Evolutionary conservation across 2,329 filamentous ascomycete species (phyloP).

Genomic region (Apiospora phragmitis): DNA sequence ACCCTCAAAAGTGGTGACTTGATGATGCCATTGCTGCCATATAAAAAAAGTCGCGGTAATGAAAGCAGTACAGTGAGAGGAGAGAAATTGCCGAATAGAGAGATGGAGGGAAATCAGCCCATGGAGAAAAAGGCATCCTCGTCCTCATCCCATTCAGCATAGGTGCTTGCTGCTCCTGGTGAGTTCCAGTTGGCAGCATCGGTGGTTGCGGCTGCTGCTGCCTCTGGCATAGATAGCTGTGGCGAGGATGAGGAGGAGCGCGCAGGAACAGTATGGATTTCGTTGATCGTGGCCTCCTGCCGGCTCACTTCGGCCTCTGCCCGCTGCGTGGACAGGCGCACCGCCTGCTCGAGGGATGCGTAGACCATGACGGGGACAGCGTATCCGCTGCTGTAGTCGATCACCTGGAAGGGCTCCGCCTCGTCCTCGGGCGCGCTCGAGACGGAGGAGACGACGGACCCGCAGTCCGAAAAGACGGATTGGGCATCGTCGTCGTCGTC

Average conservation of each 20-base stretch:
- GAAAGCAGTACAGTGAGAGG: not conserved
- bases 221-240: not conserved
- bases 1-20: not conserved
- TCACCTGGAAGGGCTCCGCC: slow-evolving; percentile 19
- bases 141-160: slow-evolving; percentile 11
- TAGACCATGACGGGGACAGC: slow-evolving; percentile 30
- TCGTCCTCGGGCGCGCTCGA: slow-evolving; percentile 23
- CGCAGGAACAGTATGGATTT: slow-evolving; percentile 13
- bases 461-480: slow-evolving; percentile 22
- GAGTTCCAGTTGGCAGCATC: not conserved
- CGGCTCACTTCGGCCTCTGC: slow-evolving; percentile 21
- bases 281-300: slow-evolving; percentile 17
- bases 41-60: not conserved
- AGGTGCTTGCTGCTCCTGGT: not conserved
- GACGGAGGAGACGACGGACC: slow-evolving; percentile 20
- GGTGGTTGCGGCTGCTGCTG: not conserved
- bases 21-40: not conserved
- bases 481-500: slow-evolving; percentile 17
- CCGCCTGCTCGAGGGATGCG: slow-evolving; percentile 32
- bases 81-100: not conserved
- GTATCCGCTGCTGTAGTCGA: slow-evolving; percentile 24
- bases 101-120: slow-evolving; percentile 10
- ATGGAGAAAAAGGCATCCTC: slow-evolving; percentile 18
- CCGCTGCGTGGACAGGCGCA: slow-evolving; percentile 25
- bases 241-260: not conserved